Evolutionary conservation across 768 basidiomycete species (phyloP).

Genomic region (Cystobasidium ongulense): DNA sequence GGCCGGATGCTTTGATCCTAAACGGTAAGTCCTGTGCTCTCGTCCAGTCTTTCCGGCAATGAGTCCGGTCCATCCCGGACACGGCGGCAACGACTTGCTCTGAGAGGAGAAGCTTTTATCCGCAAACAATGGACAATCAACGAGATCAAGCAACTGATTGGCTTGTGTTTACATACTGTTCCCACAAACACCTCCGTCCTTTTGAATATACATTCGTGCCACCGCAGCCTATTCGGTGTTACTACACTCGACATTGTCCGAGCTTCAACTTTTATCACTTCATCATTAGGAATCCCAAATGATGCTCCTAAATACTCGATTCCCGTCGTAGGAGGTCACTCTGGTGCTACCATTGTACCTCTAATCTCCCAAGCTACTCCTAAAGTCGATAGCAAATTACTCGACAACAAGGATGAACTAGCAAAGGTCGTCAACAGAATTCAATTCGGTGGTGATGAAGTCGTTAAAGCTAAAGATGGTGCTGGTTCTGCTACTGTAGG

Average conservation of each 20-base stretch:
- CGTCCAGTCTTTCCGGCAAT: background rate
- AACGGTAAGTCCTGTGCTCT: conserved; percentile 54
- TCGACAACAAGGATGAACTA: conserved; percentile 48
- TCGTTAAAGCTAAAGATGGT: conserved; percentile 93
- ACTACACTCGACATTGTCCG: conserved; percentile 94
- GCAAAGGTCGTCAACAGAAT: conserved; percentile 70
- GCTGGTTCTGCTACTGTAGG: conserved; percentile 71
- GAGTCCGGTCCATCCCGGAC: background rate
- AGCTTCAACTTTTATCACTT: conserved; percentile 88
- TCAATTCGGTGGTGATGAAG: conserved; percentile 94
- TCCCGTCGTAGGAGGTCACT: conserved; percentile 92
- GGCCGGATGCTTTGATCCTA: conserved; percentile 80
- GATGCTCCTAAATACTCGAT: conserved; percentile 60
- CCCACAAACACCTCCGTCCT: too few relatives aligned
- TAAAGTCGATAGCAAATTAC: conserved; percentile 57
- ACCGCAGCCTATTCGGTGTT: conserved; percentile 85
- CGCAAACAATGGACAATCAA: too few relatives aligned
- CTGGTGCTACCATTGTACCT: conserved; percentile 87
- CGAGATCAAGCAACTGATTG: too few relatives aligned
- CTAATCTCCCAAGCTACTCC: conserved; percentile 83
- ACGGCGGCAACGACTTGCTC: background rate
- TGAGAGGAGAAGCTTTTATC: conserved; percentile 3
- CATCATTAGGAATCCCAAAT: conserved; percentile 60
- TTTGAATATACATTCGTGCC: too few relatives aligned
- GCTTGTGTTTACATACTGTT: too few relatives aligned